phyloP scores from a whole-genome alignment of 2,329 filamentous ascomycete genomes.

The Apiospora rasikravindrae region DNA sequence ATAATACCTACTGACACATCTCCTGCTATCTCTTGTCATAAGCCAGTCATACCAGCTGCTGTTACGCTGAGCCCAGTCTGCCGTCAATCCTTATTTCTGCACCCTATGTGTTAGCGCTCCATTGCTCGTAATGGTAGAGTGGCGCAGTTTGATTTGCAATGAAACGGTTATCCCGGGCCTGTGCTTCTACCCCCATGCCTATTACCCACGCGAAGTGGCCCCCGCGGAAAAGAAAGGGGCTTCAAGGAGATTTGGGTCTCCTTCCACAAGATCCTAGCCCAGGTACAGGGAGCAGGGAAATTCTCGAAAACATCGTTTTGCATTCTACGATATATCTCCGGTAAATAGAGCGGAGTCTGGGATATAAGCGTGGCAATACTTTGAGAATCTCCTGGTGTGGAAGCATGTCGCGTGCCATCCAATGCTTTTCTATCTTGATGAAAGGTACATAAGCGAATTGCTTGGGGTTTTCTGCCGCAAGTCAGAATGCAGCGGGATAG shows the following conservation, averaged over 20 bases:
- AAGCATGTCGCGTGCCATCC: too few species aligned
- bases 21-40: neutral
- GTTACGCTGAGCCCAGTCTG: neutral
- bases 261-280: neutral
- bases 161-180: slow-evolving; percentile 4
- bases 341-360: neutral
- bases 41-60: neutral
- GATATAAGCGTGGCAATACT: too few species aligned
- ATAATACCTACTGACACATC: neutral
- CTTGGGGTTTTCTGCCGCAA: too few species aligned
- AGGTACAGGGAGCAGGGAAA: neutral
- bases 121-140: neutral
- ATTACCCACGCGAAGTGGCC: neutral
- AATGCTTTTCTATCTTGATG: too few species aligned
- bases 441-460: too few species aligned
- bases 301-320: neutral
- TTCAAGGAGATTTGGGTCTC: neutral
- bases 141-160: slow-evolving; percentile 17
- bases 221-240: slow-evolving; percentile 8
- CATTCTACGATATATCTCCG: neutral
- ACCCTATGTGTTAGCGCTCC: neutral
- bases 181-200: neutral
- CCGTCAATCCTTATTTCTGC: neutral
- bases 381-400: too few species aligned
- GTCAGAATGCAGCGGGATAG: too few species aligned